Evolutionary conservation across 2,329 filamentous ascomycete species (phyloP).

Genomic region (Neurospora sp.): DNA sequence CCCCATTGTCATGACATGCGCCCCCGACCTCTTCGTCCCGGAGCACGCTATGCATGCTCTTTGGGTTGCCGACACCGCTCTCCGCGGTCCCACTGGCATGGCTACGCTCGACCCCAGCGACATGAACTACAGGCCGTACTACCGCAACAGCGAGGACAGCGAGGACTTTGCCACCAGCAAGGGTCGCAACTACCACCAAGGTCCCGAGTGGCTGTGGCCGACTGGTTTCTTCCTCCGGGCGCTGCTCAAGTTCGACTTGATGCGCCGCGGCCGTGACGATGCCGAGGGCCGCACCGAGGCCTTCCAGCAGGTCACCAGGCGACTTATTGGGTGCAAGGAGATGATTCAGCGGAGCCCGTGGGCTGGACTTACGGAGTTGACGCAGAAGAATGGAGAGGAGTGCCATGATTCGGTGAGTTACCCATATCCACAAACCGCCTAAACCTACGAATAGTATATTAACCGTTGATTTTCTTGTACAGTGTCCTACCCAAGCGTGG

Average conservation of each 20-base stretch:
- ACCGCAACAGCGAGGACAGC: constrained; percentile 90
- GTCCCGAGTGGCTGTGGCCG: constrained; percentile 97
- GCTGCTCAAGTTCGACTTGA: constrained; percentile 80
- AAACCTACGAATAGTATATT: neutral
- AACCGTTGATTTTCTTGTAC: constrained; percentile 1
- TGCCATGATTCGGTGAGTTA: constrained; percentile 77
- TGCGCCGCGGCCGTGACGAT: constrained; percentile 47
- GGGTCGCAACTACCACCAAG: constrained; percentile 95
- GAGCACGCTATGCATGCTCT: constrained; percentile 72
- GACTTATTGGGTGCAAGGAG: constrained; percentile 74
- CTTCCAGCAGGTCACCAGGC: constrained; percentile 86
- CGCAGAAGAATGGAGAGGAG: constrained; percentile 75
- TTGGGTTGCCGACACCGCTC: constrained; percentile 64
- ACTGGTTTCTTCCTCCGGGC: constrained; percentile 92
- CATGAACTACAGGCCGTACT: constrained; percentile 88
- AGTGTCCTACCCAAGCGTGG: constrained; percentile 95
- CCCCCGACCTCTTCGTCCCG: constrained; percentile 75
- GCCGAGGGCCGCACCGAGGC: constrained; percentile 67
- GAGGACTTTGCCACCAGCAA: constrained; percentile 86
- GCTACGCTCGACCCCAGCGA: constrained; percentile 89
- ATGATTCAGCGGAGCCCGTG: constrained; percentile 72
- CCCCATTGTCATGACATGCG: constrained; percentile 89
- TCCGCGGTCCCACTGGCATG: constrained; percentile 88
- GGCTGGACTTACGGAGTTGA: constrained; percentile 88
- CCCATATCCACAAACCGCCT: neutral